Evolutionary conservation across 106 monocot genomes (phyloP), one percentile per base, ranked within the genome.

Genomic region (Vanilla planifolia): DNA sequence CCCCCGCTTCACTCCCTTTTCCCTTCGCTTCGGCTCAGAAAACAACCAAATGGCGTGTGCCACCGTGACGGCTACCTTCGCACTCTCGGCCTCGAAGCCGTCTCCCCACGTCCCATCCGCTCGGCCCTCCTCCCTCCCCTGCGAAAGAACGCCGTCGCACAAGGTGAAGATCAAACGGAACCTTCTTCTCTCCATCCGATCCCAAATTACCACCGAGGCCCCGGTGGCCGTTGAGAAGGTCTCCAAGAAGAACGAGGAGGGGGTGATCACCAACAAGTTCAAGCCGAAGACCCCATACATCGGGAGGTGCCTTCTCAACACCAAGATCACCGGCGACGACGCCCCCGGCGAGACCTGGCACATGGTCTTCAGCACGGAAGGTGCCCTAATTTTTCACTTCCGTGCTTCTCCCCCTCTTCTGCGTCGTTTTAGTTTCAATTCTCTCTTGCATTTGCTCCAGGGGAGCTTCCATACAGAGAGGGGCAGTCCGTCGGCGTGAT

Each of bases 331-430:
- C 20, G 90, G 89, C 7, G 95, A 95, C 33, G 90, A 95, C 47
- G 95, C 95, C 0, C 95, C 95, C n/a, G 90, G 95, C 13, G 95
- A 95, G 67, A 95, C 95, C 24, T 95, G 90, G 89, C 95, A 95
- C 80, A 95, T 95, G 95, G 86, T 95, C 48, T 95, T 95, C 80
- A 90, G 81, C 79, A 90, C 95, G 5, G 95, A 90, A 50, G 95
- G 94, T 89, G 64, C 8, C 26, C 9, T 5, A n/a, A 51, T 44
- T 32, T 28, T 25, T 7, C 37, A 47, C 29, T 21, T 2, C 22
- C 22, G 7, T 68, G 43, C 10, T 48, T 36, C 9, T 64, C 21
- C 20, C 22, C 14, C 6, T 28, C 29, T 19, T 4, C 2, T 48
- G 23, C 15, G 27, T 44, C 7, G 25, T 66, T 14, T 10, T 11